These are phyloP conservation scores for Chenopodium suecicum DNA, from an alignment of 148 eudicot species.

Conservation along the genomic window DNA sequence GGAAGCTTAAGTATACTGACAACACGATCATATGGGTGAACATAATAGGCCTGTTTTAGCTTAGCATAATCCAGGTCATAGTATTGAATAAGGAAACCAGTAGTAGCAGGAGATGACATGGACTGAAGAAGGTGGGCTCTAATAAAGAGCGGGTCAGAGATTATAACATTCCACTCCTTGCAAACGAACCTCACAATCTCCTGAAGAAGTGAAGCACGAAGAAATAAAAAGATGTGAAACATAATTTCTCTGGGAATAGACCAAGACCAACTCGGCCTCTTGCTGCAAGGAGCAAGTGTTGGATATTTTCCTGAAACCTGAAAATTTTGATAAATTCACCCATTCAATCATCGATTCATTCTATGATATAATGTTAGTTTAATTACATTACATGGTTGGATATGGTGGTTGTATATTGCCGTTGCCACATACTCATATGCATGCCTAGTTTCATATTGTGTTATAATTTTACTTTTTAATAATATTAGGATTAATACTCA, in stretches of 20 bases:
- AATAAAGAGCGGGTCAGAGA: not conserved
- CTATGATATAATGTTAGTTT: no score
- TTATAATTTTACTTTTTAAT: no score
- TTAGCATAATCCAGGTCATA: not conserved
- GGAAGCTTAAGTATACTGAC: slow-evolving; percentile 3
- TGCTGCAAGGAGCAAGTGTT: not conserved
- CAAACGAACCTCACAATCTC: slow-evolving; percentile 1
- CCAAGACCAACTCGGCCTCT: not conserved
- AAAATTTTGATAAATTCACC: not conserved
- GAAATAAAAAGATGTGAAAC: not conserved
- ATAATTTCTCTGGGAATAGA: not conserved
- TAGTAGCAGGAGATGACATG: not conserved
- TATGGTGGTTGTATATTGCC: no score
- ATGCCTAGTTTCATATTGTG: no score
- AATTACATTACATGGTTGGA: no score
- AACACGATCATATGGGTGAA: slow-evolving; percentile 3
- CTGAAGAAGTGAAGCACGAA: not conserved
- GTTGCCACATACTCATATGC: no score
- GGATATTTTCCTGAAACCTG: not conserved
- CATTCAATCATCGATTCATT: no score
- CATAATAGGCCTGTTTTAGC: not conserved
- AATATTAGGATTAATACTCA: no score
- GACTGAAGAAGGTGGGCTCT: slow-evolving; percentile 3
- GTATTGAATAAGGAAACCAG: not conserved
- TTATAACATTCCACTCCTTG: slow-evolving; percentile 3